phyloP scores from a whole-genome alignment of 164 flowering plant genomes.

The Vitis amurensis region DNA sequence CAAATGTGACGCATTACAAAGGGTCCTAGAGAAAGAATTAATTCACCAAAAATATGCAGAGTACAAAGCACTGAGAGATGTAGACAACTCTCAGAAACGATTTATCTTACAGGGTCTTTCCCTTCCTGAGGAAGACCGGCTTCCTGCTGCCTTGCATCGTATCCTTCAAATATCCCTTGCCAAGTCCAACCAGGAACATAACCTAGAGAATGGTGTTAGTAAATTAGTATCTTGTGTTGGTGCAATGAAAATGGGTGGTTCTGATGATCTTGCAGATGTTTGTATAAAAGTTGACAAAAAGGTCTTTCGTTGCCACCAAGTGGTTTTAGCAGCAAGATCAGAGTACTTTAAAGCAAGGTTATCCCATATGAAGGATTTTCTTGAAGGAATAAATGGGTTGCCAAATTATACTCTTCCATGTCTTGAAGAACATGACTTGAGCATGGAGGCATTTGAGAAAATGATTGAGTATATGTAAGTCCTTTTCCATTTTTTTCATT shows the following conservation, averaged over 20 bases:
- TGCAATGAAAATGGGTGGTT: slow-evolving; percentile 29
- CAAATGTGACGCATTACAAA: slow-evolving; percentile 71
- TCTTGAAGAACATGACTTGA: slow-evolving; percentile 87
- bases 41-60: slow-evolving; percentile 82
- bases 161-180: slow-evolving; percentile 63
- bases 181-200: slow-evolving; percentile 35
- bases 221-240: slow-evolving; percentile 26
- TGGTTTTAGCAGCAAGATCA: slow-evolving; percentile 88
- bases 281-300: slow-evolving; percentile 65
- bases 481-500: not conserved
- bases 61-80: slow-evolving; percentile 73
- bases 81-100: slow-evolving; percentile 87
- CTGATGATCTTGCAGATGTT: slow-evolving; percentile 85
- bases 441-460: slow-evolving; percentile 81
- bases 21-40: slow-evolving; percentile 72
- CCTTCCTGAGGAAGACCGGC: slow-evolving; percentile 86
- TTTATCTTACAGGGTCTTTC: slow-evolving; percentile 87
- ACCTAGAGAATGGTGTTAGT: slow-evolving; percentile 26
- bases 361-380: slow-evolving; percentile 71
- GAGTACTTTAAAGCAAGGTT: slow-evolving; percentile 91
- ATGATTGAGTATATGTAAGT: slow-evolving; percentile 96
- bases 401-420: slow-evolving; percentile 54
- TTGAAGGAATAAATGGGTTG: slow-evolving; percentile 54
- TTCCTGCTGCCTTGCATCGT: slow-evolving; percentile 66
- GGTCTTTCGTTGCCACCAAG: slow-evolving; percentile 89